Percentiles rank a stretch among this genome's conserved stretches.
Conservation (phyloP, 768 basidiomycete species). For the Calocybe cyanea region DNA sequence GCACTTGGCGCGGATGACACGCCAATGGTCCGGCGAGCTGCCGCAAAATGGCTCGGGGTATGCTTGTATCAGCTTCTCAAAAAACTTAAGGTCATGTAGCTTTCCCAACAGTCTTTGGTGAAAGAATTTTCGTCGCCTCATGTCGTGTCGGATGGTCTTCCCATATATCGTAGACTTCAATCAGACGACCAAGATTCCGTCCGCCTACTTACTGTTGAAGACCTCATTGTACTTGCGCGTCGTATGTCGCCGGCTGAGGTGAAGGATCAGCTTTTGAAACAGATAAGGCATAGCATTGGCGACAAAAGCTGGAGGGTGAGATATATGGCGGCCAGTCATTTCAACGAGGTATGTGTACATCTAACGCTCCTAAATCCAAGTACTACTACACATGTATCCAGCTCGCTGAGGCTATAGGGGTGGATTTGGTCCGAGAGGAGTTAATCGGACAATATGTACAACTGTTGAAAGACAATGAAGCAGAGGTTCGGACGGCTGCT, state of each 20-base stretch:
- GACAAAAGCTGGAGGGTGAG: conserved; percentile 99
- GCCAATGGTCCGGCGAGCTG: conserved; percentile 96
- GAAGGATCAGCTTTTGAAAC: conserved; percentile 83
- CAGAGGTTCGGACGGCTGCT: conserved; percentile 95
- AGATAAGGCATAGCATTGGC: conserved; percentile 81
- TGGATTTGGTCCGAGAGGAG: conserved; percentile 89
- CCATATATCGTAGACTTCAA: conserved; percentile 91
- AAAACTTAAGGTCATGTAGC: neutral
- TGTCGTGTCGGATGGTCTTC: conserved; percentile 82
- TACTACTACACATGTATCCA: conserved; percentile 22
- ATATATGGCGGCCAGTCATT: conserved; percentile 98
- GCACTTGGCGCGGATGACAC: conserved; percentile 90
- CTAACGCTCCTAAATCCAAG: neutral
- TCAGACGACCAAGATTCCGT: conserved; percentile 98
- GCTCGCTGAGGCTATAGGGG: conserved; percentile 90
- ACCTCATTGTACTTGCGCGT: conserved; percentile 88
- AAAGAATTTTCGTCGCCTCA: conserved; percentile 77
- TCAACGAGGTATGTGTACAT: conserved; percentile 73
- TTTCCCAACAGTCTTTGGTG: conserved; percentile 58
- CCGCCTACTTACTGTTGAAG: conserved; percentile 90
- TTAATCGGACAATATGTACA: conserved; percentile 90
- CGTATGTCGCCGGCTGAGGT: conserved; percentile 85
- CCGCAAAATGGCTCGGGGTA: conserved; percentile 95
- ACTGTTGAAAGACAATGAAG: conserved; percentile 96
- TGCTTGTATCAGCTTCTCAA: conserved; percentile 28